Conservation (phyloP, 2,329 filamentous ascomycete species). For the Atkinsonella texensis region DNA sequence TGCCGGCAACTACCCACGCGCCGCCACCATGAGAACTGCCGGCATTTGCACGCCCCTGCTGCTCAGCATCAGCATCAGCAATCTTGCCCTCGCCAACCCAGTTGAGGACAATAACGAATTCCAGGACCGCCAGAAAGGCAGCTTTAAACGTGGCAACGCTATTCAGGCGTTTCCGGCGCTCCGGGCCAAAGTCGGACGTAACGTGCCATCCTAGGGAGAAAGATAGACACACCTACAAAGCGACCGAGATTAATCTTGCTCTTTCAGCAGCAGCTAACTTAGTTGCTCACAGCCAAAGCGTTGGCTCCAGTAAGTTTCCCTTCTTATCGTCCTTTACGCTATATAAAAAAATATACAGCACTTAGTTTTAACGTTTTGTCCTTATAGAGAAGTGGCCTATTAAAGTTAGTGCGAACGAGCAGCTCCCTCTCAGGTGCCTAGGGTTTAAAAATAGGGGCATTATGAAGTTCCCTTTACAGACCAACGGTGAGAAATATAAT, state of each 20-base stretch:
- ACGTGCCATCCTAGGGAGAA: not conserved
- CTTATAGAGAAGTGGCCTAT: too few relatives aligned
- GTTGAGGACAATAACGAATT: not conserved
- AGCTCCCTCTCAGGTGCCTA: too few relatives aligned
- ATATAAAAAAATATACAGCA: too few relatives aligned
- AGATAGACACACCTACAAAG: not conserved
- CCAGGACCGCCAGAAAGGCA: too few relatives aligned
- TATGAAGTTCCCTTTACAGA: conserved; percentile 1
- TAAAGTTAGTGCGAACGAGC: too few relatives aligned
- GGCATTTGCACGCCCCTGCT: conserved; percentile 1
- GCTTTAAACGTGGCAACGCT: too few relatives aligned
- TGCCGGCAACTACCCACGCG: not conserved
- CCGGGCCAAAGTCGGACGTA: not conserved
- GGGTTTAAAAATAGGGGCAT: too few relatives aligned
- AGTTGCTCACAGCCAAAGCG: too few relatives aligned
- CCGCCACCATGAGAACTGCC: not conserved
- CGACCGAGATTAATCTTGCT: not conserved
- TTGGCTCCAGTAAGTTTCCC: too few relatives aligned
- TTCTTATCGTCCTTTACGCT: too few relatives aligned
- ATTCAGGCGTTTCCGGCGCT: not conserved
- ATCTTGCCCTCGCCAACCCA: not conserved
- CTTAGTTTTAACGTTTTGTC: too few relatives aligned
- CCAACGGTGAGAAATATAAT: not conserved
- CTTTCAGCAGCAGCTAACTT: not conserved
- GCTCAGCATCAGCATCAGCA: not conserved